These are phyloP conservation scores for Russula sp. DNA, from an alignment of 768 basidiomycete species.

Conservation along the genomic window DNA sequence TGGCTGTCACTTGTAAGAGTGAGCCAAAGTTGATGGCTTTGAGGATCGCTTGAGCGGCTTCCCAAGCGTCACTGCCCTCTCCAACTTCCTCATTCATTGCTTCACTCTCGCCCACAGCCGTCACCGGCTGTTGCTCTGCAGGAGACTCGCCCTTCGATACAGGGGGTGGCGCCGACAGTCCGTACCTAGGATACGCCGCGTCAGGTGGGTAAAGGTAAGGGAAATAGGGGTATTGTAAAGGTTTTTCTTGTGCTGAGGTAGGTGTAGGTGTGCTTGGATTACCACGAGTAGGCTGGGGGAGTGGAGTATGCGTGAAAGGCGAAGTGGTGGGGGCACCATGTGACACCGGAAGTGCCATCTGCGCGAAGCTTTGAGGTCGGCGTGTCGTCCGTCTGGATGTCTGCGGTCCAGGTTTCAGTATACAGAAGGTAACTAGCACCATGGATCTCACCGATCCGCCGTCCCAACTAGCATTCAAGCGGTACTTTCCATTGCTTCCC, in stretches of 20 bases:
- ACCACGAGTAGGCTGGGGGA: conserved; percentile 16
- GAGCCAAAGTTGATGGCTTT: conserved; percentile 68
- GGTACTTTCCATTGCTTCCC: conserved; percentile 62
- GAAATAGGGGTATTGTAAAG: conserved; percentile 32
- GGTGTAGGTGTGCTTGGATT: conserved; percentile 29
- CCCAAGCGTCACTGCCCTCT: conserved; percentile 58
- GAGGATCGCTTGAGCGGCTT: conserved; percentile 70
- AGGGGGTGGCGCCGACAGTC: conserved; percentile 21
- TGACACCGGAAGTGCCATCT: conserved; percentile 24
- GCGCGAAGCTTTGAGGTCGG: conserved; percentile 55
- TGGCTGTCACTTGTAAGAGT: conserved; percentile 37
- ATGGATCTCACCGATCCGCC: conserved; percentile 62
- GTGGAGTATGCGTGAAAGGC: conserved; percentile 13
- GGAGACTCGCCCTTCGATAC: conserved; percentile 4
- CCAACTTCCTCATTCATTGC: conserved; percentile 28
- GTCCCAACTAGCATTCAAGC: conserved; percentile 70
- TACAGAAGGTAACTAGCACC: too few species aligned
- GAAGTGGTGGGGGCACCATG: not conserved
- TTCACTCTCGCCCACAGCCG: conserved; percentile 6
- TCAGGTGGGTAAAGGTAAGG: conserved; percentile 36
- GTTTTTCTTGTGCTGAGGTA: conserved; percentile 27
- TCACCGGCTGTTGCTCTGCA: not conserved
- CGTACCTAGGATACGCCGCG: conserved; percentile 26
- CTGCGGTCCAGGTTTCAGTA: conserved; percentile 31
- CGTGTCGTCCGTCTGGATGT: conserved; percentile 73